These are phyloP conservation scores for Zygosaccharomyces siamensis DNA, from an alignment of 805 yeast genomes.

Conservation along the genomic window DNA sequence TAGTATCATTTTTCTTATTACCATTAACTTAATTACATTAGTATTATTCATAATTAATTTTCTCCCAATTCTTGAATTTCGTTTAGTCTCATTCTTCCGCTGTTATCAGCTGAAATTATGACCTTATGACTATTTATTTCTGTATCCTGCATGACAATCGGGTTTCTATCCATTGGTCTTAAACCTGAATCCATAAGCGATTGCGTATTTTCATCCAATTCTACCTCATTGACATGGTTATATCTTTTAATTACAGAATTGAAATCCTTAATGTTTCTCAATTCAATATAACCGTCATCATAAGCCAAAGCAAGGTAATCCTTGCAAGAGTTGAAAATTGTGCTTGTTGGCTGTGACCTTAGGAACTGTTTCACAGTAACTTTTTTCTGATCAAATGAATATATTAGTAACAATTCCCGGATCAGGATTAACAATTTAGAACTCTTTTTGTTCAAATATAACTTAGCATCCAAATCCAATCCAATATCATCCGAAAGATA, in stretches of 20 bases:
- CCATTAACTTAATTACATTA: neutral
- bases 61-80: slow-evolving; percentile 8
- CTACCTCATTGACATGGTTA: neutral
- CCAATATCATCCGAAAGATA: slow-evolving; percentile 9
- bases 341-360: slow-evolving; percentile 11
- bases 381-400: slow-evolving; percentile 33
- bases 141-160: slow-evolving; percentile 12
- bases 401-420: slow-evolving; percentile 22
- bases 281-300: slow-evolving; percentile 22
- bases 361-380: slow-evolving; percentile 17
- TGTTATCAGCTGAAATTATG: slow-evolving; percentile 19
- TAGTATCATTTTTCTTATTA: neutral
- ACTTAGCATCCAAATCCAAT: slow-evolving; percentile 1
- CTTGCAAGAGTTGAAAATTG: slow-evolving; percentile 14
- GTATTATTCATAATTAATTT: neutral
- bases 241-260: slow-evolving; percentile 1
- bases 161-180: slow-evolving; percentile 3
- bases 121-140: slow-evolving; percentile 15
- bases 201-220: slow-evolving; percentile 3
- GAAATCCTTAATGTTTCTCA: slow-evolving; percentile 25
- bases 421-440: slow-evolving; percentile 30
- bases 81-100: slow-evolving; percentile 17
- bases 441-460: slow-evolving; percentile 27
- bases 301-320: slow-evolving; percentile 22
- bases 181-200: slow-evolving; percentile 3